phyloP scores from a whole-genome alignment of 305 asterid species.

The Fraxinus nigra region DNA sequence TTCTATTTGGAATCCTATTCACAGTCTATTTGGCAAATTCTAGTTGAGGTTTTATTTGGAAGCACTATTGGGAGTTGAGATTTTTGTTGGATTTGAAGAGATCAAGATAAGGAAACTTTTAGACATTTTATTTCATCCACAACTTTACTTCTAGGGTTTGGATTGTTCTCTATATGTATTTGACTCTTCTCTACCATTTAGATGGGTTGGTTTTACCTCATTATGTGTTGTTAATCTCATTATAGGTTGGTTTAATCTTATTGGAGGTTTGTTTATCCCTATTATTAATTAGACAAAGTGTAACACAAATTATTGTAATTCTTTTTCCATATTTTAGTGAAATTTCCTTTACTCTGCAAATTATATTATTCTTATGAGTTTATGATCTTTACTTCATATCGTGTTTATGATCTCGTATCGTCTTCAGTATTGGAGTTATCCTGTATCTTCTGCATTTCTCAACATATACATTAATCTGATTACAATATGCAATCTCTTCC shows the following conservation, averaged over 20 bases:
- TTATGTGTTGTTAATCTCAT: neutral
- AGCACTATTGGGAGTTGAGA: neutral
- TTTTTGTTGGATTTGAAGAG: neutral
- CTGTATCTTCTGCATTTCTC: neutral
- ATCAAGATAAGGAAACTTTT: neutral
- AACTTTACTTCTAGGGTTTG: neutral
- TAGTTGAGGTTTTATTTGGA: neutral
- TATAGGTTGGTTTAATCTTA: neutral
- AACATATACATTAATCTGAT: neutral
- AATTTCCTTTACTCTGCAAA: neutral
- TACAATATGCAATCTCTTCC: neutral
- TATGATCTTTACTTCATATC: no score
- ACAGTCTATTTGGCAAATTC: neutral
- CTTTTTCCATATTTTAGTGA: neutral
- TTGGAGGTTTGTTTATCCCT: neutral
- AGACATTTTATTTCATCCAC: neutral
- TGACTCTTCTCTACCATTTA: neutral
- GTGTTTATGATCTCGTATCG: neutral
- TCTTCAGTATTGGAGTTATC: neutral
- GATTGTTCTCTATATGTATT: neutral
- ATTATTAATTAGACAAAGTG: neutral
- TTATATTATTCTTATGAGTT: neutral
- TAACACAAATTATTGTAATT: neutral
- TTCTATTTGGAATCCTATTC: neutral
- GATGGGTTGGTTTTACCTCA: neutral